These are phyloP conservation scores for Elsinoe arachidis DNA, from an alignment of 2,329 filamentous ascomycete genomes.

Conservation along the genomic window DNA sequence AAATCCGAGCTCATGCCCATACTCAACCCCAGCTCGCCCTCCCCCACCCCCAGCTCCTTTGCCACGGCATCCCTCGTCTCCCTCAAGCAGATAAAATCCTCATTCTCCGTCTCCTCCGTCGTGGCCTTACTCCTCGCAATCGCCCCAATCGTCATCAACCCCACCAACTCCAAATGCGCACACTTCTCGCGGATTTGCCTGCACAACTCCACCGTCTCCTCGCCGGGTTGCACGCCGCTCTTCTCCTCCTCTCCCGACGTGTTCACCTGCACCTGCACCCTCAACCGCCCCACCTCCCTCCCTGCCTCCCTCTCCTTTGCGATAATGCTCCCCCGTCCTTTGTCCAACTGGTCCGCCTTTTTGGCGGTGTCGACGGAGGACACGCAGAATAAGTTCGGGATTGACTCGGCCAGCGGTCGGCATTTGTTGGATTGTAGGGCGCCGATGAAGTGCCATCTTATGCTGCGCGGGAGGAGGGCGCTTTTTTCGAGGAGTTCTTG, in stretches of 20 bases:
- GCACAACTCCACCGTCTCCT: conserved; percentile 56
- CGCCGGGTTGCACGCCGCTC: conserved; percentile 65
- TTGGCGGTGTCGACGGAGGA: conserved; percentile 82
- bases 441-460: conserved; percentile 96
- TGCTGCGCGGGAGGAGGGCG: conserved; percentile 61
- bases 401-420: conserved; percentile 69
- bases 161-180: conserved; percentile 63
- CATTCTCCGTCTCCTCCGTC: conserved; percentile 69
- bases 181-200: conserved; percentile 61
- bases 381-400: conserved; percentile 84
- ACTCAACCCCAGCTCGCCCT: conserved; percentile 68
- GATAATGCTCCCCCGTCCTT: conserved; percentile 57
- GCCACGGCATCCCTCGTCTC: conserved; percentile 64
- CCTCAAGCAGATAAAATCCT: conserved; percentile 68
- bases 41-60: conserved; percentile 47
- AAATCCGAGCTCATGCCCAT: conserved; percentile 99
- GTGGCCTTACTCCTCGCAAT: conserved; percentile 75
- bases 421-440: conserved; percentile 91
- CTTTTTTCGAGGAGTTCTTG: conserved; percentile 80
- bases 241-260: conserved; percentile 84
- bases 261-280: conserved; percentile 88
- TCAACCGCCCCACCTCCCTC: conserved; percentile 36
- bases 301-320: conserved; percentile 25
- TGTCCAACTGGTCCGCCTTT: conserved; percentile 76
- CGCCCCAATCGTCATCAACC: conserved; percentile 95